Evolutionary conservation across 176 grass and related monocot species (phyloP).

Genomic region (Areca catechu): DNA sequence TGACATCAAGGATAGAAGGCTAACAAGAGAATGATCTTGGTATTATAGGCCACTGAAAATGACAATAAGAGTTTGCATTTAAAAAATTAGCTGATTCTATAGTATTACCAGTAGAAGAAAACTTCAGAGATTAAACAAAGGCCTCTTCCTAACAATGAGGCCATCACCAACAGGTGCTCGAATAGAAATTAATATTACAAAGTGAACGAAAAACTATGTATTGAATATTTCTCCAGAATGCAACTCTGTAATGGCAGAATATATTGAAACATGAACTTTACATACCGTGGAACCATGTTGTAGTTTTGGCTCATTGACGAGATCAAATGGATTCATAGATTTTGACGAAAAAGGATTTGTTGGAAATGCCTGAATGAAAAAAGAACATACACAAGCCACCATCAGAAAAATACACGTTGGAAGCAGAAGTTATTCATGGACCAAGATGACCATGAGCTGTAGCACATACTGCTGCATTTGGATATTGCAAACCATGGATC

Average conservation of each 20-base stretch:
- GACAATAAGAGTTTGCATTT: no score
- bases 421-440: not conserved
- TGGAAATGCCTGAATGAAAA: slow-evolving; percentile 12
- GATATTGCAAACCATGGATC: slow-evolving; percentile 24
- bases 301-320: slow-evolving; percentile 17
- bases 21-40: no score
- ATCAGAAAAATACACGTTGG: not conserved
- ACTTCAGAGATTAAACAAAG: no score
- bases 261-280: slow-evolving; percentile 7
- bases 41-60: no score
- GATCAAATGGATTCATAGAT: slow-evolving; percentile 29
- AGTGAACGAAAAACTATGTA: no score
- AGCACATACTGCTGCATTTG: slow-evolving; percentile 28
- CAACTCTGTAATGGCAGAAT: not conserved
- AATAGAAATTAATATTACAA: no score
- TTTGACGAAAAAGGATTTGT: slow-evolving; percentile 13
- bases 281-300: slow-evolving; percentile 41
- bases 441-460: not conserved
- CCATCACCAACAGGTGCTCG: no score
- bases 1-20: no score
- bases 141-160: no score
- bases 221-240: not conserved
- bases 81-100: no score
- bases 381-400: not conserved
- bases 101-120: no score